Conservation (phyloP, 202 grass and related monocot genomes). For the Hordeum pubiflorum region DNA sequence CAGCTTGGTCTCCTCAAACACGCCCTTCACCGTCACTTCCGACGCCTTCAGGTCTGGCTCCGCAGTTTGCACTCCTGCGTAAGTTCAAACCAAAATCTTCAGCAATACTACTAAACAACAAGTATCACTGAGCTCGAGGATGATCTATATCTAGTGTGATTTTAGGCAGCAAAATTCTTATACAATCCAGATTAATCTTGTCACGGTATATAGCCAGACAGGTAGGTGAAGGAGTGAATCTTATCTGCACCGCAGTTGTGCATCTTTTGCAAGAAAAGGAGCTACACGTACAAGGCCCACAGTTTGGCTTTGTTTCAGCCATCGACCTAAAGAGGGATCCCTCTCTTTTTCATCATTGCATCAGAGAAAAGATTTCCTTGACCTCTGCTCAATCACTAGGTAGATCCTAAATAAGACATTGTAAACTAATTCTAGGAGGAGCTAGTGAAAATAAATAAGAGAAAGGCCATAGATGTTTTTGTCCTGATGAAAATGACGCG, state of each 20-base stretch:
- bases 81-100: not conserved
- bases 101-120: not conserved
- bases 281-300: not conserved
- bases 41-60: constrained; percentile 49
- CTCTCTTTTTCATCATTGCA: not conserved
- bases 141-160: not conserved
- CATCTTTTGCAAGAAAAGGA: constrained; percentile 15
- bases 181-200: not conserved
- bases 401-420: not conserved
- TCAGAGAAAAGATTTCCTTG: not conserved
- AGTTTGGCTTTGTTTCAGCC: constrained; percentile 16
- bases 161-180: not conserved
- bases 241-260: not conserved
- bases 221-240: constrained; percentile 19
- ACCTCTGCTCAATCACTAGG: constrained; percentile 7
- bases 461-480: not conserved
- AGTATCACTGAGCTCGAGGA: not conserved
- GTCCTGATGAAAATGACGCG: not conserved
- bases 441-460: not conserved
- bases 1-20: constrained; percentile 57
- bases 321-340: not conserved
- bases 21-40: constrained; percentile 58
- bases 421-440: not conserved
- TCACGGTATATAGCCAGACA: not conserved
- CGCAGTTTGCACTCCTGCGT: constrained; percentile 57